Conservation (phyloP, 129 eudicot species). For the Escallonia herrerae region DNA sequence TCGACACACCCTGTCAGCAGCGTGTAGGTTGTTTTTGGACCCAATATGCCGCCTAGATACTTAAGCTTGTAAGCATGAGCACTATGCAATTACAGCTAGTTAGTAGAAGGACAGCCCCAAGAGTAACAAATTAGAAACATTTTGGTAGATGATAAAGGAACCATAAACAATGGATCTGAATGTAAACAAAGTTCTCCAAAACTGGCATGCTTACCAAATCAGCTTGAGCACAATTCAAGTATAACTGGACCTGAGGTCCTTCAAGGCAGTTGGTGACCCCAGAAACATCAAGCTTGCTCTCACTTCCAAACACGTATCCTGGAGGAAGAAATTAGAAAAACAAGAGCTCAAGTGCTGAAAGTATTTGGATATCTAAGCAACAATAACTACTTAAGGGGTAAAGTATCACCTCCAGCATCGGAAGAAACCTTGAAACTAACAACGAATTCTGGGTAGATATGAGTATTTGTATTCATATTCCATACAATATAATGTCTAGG, state of each 20-base stretch:
- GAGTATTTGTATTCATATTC: slow-evolving; percentile 71
- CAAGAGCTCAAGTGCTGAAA: slow-evolving; percentile 1
- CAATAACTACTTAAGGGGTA: too few species aligned
- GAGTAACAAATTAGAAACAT: too few species aligned
- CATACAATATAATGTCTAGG: slow-evolving; percentile 73
- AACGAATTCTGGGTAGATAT: slow-evolving; percentile 64
- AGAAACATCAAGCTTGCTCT: slow-evolving; percentile 13
- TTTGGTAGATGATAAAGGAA: too few species aligned
- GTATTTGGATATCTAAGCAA: too few species aligned
- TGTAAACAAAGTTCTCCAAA: not conserved
- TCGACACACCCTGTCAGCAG: too few species aligned
- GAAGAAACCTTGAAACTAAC: slow-evolving; percentile 62
- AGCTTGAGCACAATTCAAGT: slow-evolving; percentile 12
- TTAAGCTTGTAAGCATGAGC: too few species aligned
- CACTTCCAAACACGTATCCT: slow-evolving; percentile 18
- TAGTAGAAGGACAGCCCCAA: too few species aligned
- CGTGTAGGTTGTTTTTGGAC: too few species aligned
- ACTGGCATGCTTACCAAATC: slow-evolving; percentile 20
- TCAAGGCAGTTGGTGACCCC: slow-evolving; percentile 16
- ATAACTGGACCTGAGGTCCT: slow-evolving; percentile 20
- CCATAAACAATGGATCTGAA: too few species aligned
- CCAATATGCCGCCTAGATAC: too few species aligned
- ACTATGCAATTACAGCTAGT: too few species aligned
- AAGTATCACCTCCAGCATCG: slow-evolving; percentile 49
- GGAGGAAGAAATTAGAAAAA: slow-evolving; percentile 7